Base-by-base conservation (phyloP, 2,329 filamentous ascomycete species). In the Fusarium sororula region DNA sequence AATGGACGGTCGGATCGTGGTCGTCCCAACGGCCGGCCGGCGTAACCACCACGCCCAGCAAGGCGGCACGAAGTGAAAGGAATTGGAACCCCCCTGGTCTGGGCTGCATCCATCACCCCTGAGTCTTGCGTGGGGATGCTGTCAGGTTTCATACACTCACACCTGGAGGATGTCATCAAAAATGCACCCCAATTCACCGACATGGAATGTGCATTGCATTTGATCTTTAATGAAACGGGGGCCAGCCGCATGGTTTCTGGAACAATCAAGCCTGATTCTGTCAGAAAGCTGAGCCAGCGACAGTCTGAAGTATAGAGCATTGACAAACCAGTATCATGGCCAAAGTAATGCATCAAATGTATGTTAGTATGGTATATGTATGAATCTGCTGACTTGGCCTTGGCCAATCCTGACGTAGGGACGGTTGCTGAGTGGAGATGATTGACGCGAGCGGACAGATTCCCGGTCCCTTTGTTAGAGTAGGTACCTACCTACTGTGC, bases 1-100 rank as follows among this genome's bases (percentile, higher is more conserved):
- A 69, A 69, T 69, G 66, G 65, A 37, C 54, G 67, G 64, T 69
- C 66, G 70, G 72, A 75, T 77, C 75, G 58, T 62, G 66, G 75
- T 71, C 59, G 72, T 60, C 69, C 74, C 66, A 73, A 75, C 66
- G 58, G 64, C 64, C 53, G 42, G 57, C 63, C 47, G 67, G 71
- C 56, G 63, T 56, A 74, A 67, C 72, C 65, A 67, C 63, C 61
- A 70, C 63, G 72, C 74, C 69, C 69, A 66, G 60, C 72, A 67
- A 70, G 69, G 70, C 74, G 74, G 63, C 61, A 28, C 54, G 44
- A 50, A 26, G 41, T 42, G 26, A 53, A 38, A 41, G 30, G 37
- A 48, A 47, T 17, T 42, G 22, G 47, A 26, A 30, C 45, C 26
- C 51, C 57, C 58, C 48, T 55, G 37, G 47, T 44, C 18, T 35